Base-by-base conservation (phyloP, 306 rosid species). In the Inga oerstediana region DNA sequence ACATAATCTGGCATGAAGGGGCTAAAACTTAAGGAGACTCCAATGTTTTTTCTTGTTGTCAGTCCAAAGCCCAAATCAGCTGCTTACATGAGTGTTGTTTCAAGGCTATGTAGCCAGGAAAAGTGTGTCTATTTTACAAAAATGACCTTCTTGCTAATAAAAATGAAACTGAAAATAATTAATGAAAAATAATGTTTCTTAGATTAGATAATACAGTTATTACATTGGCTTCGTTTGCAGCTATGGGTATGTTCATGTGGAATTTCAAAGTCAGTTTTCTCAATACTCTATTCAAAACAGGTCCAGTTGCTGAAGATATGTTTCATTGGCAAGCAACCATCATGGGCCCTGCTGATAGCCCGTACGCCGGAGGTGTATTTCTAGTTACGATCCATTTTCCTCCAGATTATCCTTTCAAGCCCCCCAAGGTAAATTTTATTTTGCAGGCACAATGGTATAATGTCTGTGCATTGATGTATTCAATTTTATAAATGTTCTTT, bases 241-340 rank as follows among this genome's bases (percentile, higher is more conserved):
- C 30, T 35, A 19, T 69, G 73, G 35, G 58, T 72, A 15, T 67
- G 65, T 3, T 75, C 41, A 41, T 74, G 59, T 79, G 27, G 56
- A 46, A 64, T 59, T 37, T 68, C 35, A 41, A 68, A 34, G 16
- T 78, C 4, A 43, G 10, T 64, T 2, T 73, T 14, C 46, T 39
- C 32, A 8, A 52, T 66, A 2, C 19, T 78, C 43, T 62, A 88
- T 92, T 64, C 91, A 85, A 79, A 32, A 65, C 71, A 65, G 71
- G 71, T 65, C 71, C 71, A 65, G 71, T 65, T 65, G 71, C 71
- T 32, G 71, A 65, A 65, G 71, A 65, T 65, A 32, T 65, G 44
- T 65, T 65, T 32, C 71, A 65, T 34, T 65, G 71, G 71, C 71
- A 65, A 65, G 71, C 71, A 15, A 65, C 71, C n/a, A 65, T 65